Conservation (phyloP, 2,329 filamentous ascomycete species). For the Aspergillus oerlinghausenensis region DNA sequence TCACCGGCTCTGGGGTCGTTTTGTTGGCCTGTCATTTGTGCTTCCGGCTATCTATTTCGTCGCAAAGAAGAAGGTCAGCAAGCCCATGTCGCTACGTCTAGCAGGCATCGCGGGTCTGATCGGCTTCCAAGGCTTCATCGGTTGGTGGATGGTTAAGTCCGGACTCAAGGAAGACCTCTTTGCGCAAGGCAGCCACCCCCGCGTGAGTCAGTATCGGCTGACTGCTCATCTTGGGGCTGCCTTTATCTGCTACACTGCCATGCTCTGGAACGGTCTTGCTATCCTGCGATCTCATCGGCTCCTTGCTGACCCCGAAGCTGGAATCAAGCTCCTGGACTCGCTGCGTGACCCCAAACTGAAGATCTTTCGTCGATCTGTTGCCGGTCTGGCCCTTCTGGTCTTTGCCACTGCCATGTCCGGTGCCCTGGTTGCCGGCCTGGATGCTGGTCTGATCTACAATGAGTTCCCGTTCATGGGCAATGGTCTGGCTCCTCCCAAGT, state of each 20-base stretch:
- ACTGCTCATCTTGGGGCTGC: constrained; percentile 85
- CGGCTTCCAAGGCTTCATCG: constrained; percentile 89
- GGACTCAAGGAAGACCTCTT: constrained; percentile 95
- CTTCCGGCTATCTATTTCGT: constrained; percentile 86
- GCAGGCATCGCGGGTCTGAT: constrained; percentile 82
- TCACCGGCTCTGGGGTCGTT: constrained; percentile 87
- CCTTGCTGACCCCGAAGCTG: constrained; percentile 61
- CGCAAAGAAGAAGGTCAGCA: constrained; percentile 70
- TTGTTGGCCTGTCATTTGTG: constrained; percentile 86
- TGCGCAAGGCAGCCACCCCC: constrained; percentile 80
- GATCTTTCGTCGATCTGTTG: constrained; percentile 68
- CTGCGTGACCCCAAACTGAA: constrained; percentile 65
- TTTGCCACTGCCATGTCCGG: constrained; percentile 92
- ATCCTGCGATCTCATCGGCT: constrained; percentile 75
- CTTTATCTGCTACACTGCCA: constrained; percentile 88
- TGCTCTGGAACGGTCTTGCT: constrained; percentile 83
- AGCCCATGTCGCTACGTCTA: constrained; percentile 71
- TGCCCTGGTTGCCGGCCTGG: constrained; percentile 86
- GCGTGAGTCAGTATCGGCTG: constrained; percentile 91
- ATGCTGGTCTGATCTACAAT: constrained; percentile 97
- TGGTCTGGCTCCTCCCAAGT: constrained; percentile 72
- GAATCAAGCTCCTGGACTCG: constrained; percentile 55
- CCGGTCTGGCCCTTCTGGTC: constrained; percentile 67
- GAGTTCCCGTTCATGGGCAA: constrained; percentile 95
- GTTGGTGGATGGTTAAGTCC: constrained; percentile 99